These are phyloP conservation scores for Meripilus lineatus DNA, from an alignment of 1,284 basidiomycete genomes.

Conservation along the genomic window DNA sequence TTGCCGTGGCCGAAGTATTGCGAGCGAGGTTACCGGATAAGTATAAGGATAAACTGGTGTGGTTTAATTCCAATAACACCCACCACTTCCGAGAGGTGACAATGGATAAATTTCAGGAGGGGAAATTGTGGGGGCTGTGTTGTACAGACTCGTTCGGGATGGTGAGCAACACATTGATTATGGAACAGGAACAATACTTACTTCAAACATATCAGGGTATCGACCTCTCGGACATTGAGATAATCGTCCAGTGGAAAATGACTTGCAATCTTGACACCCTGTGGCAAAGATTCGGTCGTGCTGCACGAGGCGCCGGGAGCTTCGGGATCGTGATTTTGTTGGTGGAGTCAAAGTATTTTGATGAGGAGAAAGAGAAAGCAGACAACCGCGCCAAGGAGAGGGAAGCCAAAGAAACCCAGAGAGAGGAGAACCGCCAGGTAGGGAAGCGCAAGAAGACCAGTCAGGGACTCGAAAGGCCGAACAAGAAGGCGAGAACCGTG, in stretches of 20 bases:
- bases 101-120: neutral
- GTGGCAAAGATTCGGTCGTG: slow-evolving; percentile 19
- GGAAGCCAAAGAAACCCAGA: too few species aligned
- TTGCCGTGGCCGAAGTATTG: neutral
- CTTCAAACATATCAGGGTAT: too few species aligned
- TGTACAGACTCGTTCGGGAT: too few species aligned
- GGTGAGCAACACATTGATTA: neutral
- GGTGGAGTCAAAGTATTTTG: slow-evolving; percentile 13
- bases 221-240: slow-evolving; percentile 27
- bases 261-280: slow-evolving; percentile 11
- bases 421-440: too few species aligned
- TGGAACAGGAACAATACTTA: too few species aligned
- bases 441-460: too few species aligned
- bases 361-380: slow-evolving; percentile 8
- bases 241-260: slow-evolving; percentile 29
- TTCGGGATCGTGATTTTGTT: slow-evolving; percentile 14
- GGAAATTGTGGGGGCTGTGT: neutral
- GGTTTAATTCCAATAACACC: neutral
- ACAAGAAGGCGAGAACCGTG: too few species aligned
- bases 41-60: neutral
- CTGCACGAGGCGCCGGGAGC: slow-evolving; percentile 7
- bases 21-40: neutral
- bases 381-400: too few species aligned
- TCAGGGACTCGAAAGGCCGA: too few species aligned
- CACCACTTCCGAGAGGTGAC: neutral